Conservation (phyloP, 139 green algal species). For the Zygnema cylindricum region DNA sequence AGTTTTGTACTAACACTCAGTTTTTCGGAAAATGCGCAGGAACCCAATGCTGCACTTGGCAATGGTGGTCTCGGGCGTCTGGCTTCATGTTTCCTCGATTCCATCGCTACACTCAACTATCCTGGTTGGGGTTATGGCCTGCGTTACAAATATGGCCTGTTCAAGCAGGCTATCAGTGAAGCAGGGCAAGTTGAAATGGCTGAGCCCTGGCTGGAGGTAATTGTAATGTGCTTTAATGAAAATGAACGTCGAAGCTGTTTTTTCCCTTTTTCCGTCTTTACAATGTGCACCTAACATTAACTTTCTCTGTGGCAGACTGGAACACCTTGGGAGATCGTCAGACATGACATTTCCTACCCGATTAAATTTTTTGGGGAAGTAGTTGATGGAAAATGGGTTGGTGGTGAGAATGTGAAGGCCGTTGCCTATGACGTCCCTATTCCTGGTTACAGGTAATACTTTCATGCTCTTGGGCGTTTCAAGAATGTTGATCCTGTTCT, state of each 20-base stretch:
- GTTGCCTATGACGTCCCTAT: constrained; percentile 89
- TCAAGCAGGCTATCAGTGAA: constrained; percentile 80
- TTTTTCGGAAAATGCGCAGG: constrained; percentile 38
- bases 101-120: constrained; percentile 94
- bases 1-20: neutral
- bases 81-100: constrained; percentile 98
- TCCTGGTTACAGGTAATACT: constrained; percentile 81
- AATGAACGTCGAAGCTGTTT: neutral
- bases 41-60: constrained; percentile 89
- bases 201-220: constrained; percentile 92
- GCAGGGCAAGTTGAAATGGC: constrained; percentile 85
- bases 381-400: constrained; percentile 69
- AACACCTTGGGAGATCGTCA: constrained; percentile 86
- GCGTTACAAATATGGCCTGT: constrained; percentile 99
- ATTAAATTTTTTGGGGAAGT: constrained; percentile 78
- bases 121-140: constrained; percentile 98
- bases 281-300: neutral
- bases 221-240: no score
- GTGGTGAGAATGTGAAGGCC: constrained; percentile 76
- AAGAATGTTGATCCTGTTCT: no score
- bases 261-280: constrained; percentile 2
- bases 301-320: constrained; percentile 66
- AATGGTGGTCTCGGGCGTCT: constrained; percentile 97
- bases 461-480: no score
- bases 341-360: constrained; percentile 73